phyloP scores from a whole-genome alignment of 208 protist species.

The Cochliopodium minus region DNA sequence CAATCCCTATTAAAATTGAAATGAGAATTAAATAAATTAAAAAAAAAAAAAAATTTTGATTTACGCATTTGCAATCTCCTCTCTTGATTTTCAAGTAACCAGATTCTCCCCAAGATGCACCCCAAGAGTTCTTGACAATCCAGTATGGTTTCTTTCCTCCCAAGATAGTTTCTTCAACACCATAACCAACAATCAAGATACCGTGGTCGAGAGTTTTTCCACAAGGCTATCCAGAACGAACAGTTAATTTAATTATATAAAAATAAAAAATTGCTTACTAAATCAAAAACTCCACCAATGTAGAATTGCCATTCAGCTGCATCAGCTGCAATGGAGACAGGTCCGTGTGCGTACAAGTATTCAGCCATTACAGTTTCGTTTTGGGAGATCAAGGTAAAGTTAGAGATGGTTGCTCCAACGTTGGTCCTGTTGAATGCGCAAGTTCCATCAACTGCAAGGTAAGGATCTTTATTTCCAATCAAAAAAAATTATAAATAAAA shows the following conservation, averaged over 20 bases:
- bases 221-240: no score
- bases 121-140: slow-evolving; percentile 47
- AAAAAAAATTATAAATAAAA: not conserved
- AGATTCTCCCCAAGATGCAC: slow-evolving; percentile 26
- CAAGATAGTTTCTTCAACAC: slow-evolving; percentile 29
- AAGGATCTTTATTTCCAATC: not conserved
- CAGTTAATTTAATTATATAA: no score
- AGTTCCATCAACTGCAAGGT: not conserved
- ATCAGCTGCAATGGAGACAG: not conserved
- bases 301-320: slow-evolving; percentile 2
- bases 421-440: not conserved
- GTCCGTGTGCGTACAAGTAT: not conserved
- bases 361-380: not conserved
- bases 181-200: slow-evolving; percentile 60
- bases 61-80: slow-evolving; percentile 10
- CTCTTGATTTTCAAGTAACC: slow-evolving; percentile 35
- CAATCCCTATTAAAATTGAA: no score
- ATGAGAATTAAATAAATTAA: no score
- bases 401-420: not conserved
- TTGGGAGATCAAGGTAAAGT: not conserved
- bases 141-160: slow-evolving; percentile 25
- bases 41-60: no score
- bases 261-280: no score
- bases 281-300: not conserved
- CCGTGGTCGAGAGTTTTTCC: slow-evolving; percentile 54